Conservation (phyloP, 192 early-diverging fungal species). For the Dissophora globulifera region DNA sequence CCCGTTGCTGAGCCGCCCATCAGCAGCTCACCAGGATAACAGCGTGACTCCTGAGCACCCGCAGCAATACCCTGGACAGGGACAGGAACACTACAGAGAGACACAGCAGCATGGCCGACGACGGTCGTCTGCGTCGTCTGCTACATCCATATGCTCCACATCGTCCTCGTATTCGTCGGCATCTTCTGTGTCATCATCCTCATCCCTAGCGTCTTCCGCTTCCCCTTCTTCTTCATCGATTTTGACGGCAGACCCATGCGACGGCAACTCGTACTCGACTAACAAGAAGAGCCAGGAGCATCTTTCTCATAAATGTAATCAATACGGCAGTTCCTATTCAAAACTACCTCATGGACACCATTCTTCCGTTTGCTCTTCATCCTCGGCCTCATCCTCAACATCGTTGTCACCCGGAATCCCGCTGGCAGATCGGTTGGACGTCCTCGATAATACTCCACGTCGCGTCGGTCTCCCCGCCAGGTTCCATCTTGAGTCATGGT, state of each 20-base stretch:
- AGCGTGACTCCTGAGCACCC: neutral
- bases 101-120: slow-evolving; percentile 7
- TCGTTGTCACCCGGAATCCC: slow-evolving; percentile 3
- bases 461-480: slow-evolving; percentile 13
- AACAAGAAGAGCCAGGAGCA: no score
- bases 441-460: slow-evolving; percentile 16
- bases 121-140: slow-evolving; percentile 25
- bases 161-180: neutral
- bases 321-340: no score
- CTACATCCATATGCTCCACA: neutral
- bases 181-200: slow-evolving; percentile 10
- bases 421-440: slow-evolving; percentile 13
- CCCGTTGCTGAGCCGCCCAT: slow-evolving; percentile 4
- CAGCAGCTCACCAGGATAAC: neutral
- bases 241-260: no score
- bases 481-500: slow-evolving; percentile 28
- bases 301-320: no score
- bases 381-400: neutral
- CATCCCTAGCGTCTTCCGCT: neutral
- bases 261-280: no score
- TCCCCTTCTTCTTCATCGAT: slow-evolving; percentile 1
- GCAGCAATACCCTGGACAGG: slow-evolving; percentile 25
- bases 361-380: neutral
- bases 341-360: no score
- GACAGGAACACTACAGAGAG: neutral